A percentile compares a stretch with the other conserved stretches of the same genome.
Conservation (phyloP, 208 protist genomes). For the Wallacemonas sp. region DNA sequence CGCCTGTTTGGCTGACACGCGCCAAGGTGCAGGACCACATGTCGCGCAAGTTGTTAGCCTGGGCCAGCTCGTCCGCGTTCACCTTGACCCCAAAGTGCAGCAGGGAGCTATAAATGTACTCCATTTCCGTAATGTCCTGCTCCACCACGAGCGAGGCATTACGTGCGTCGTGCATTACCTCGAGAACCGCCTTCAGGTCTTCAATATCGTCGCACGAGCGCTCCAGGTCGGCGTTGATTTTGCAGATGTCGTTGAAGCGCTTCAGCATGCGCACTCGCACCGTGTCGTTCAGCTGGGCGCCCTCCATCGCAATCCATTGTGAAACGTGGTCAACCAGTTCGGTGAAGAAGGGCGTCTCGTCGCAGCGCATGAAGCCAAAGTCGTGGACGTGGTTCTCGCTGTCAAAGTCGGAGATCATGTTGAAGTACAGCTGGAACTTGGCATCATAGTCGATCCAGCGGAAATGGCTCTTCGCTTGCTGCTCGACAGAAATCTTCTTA, state of each 20-base stretch:
- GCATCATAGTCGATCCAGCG: conserved; percentile 96
- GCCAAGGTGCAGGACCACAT: conserved; percentile 89
- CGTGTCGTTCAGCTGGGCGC: conserved; percentile 92
- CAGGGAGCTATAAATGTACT: conserved; percentile 95
- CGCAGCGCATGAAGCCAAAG: conserved; percentile 96
- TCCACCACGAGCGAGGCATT: conserved; percentile 92
- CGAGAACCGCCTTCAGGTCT: conserved; percentile 96
- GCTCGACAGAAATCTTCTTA: conserved; percentile 94
- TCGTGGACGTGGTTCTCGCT: conserved; percentile 82
- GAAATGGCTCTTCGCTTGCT: conserved; percentile 91
- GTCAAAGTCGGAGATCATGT: conserved; percentile 93
- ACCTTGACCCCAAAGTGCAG: conserved; percentile 91
- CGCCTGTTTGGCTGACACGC: conserved; percentile 69
- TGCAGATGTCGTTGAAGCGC: conserved; percentile 70
- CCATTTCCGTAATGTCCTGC: conserved; percentile 92
- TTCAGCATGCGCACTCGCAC: conserved; percentile 78
- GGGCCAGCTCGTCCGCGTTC: conserved; percentile 69
- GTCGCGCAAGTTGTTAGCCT: conserved; percentile 74
- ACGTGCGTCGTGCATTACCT: conserved; percentile 92
- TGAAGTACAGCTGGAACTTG: conserved; percentile 94
- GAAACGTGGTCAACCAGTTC: conserved; percentile 91
- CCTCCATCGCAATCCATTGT: conserved; percentile 94
- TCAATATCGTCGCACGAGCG: conserved; percentile 92
- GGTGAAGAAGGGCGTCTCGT: conserved; percentile 88
- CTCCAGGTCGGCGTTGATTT: conserved; percentile 88